Percentiles rank a stretch among this genome's conserved stretches.
These are phyloP conservation scores for Marasmius tenuissimus DNA, from an alignment of 1,284 basidiomycete species.

Conservation along the genomic window DNA sequence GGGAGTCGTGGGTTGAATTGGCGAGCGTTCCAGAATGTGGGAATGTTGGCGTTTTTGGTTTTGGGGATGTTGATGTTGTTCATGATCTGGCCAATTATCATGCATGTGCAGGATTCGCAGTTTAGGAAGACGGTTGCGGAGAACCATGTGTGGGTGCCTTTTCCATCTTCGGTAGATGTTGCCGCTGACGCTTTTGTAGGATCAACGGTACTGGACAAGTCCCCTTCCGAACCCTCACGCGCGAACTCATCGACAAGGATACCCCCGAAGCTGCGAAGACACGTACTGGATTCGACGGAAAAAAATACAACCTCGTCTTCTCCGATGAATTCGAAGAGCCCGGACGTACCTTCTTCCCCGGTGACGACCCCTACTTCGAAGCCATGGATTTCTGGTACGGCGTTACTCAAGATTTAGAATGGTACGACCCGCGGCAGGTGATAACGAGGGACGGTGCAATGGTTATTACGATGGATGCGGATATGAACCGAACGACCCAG, in stretches of 20 bases:
- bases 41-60: too few relatives aligned
- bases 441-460: constrained; percentile 73
- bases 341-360: constrained; percentile 67
- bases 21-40: too few relatives aligned
- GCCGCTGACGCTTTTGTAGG: constrained; percentile 11
- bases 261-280: constrained; percentile 61
- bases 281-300: constrained; percentile 65
- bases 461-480: constrained; percentile 60
- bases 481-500: not conserved
- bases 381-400: constrained; percentile 69
- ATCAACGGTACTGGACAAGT: constrained; percentile 55
- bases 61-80: too few relatives aligned
- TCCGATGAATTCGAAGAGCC: constrained; percentile 82
- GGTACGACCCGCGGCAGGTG: constrained; percentile 76
- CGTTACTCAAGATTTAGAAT: constrained; percentile 65
- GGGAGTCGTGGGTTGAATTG: too few relatives aligned
- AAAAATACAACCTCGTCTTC: constrained; percentile 68
- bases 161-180: too few relatives aligned
- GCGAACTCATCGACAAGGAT: constrained; percentile 62
- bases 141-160: too few relatives aligned
- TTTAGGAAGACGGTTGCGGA: too few relatives aligned
- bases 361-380: constrained; percentile 76
- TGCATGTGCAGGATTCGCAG: too few relatives aligned
- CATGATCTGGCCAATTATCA: too few relatives aligned
- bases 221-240: constrained; percentile 49